Evolutionary conservation across 108 stramenopile genomes (phyloP), one percentile per base, ranked within the genome.

Genomic region (Pseudonitzschia multiseries): DNA sequence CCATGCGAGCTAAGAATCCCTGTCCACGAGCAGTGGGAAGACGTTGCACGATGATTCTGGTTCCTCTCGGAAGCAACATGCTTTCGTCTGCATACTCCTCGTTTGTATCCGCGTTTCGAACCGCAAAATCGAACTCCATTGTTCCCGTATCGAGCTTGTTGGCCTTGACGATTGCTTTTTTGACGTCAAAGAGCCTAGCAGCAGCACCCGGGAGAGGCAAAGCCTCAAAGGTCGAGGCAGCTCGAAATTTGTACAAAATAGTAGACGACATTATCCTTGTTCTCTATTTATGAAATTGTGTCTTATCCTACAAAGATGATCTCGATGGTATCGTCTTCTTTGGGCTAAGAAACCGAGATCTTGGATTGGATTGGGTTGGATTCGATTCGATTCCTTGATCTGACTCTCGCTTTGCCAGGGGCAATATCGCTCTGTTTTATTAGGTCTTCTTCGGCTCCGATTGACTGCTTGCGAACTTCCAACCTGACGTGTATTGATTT

Each of bases 171-270:
- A 94, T 94, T 66, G 89, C 93, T 17, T 88, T 89, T 72, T 94
- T 94, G 70, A 94, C 84, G 70, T 94, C 93, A 80, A 92, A 84
- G 24, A 94, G 78, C 26, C 93, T 89, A 54, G 90, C 90, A n/a
- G 90, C 81, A 14, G 88, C 84, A 20, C 90, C 93, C 0, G 90
- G 89, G 22, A 93, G 68, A 28, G 89, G 86, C 61, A 94, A 74
- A 21, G 90, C 71, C 75, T 90, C 88, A 77, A 90, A 94, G 70
- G 77, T 89, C 33, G 86, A 86, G 4, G 86, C 82, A 27, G 90
- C 83, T 41, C 86, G 89, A 84, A 94, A 94, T 75, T 91, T 91
- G 85, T 94, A 94, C 61, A 90, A 78, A 69, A 94, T 94, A 57
- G 88, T 90, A 40, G 90, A 90, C 26, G 87, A 63, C 87, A 91